Conservation (phyloP, 139 green algal species). For the Chlamydomonas sp. region DNA sequence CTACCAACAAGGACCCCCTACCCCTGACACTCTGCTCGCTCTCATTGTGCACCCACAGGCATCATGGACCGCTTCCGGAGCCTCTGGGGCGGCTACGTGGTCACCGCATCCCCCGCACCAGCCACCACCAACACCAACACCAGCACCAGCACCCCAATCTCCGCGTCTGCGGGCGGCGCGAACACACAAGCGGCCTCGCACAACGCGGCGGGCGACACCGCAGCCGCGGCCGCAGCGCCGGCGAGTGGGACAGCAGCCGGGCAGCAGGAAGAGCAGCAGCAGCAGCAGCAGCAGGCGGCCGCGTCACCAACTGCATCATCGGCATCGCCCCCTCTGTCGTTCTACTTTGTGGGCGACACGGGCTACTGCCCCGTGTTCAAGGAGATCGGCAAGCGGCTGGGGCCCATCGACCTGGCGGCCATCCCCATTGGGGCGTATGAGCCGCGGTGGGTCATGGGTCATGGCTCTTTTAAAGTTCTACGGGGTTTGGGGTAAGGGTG, state of each 20-base stretch:
- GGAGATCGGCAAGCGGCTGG: constrained; percentile 70
- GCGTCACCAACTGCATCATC: not conserved
- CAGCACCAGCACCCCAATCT: not conserved
- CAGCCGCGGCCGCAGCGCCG: not conserved
- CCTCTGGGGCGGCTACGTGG: constrained; percentile 78
- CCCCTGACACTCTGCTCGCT: no score
- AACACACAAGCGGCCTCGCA: no score
- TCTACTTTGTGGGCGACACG: constrained; percentile 85
- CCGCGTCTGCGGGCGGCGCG: not conserved
- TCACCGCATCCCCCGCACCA: constrained; percentile 17
- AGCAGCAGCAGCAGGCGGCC: no score
- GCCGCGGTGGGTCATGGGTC: constrained; percentile 56
- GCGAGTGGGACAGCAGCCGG: not conserved
- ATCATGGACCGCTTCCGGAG: constrained; percentile 56
- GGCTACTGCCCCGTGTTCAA: constrained; percentile 79
- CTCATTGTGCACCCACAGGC: not conserved
- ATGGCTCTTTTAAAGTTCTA: no score
- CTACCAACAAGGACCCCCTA: no score
- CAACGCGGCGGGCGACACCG: not conserved
- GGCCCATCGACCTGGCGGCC: constrained; percentile 73
- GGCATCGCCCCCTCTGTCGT: constrained; percentile 34
- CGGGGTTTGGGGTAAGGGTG: not conserved
- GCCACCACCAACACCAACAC: not conserved
- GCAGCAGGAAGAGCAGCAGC: no score
- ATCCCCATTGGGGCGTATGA: constrained; percentile 67